These are phyloP conservation scores for Phialophora macrospora DNA, from an alignment of 2,329 filamentous ascomycete genomes.

Conservation along the genomic window DNA sequence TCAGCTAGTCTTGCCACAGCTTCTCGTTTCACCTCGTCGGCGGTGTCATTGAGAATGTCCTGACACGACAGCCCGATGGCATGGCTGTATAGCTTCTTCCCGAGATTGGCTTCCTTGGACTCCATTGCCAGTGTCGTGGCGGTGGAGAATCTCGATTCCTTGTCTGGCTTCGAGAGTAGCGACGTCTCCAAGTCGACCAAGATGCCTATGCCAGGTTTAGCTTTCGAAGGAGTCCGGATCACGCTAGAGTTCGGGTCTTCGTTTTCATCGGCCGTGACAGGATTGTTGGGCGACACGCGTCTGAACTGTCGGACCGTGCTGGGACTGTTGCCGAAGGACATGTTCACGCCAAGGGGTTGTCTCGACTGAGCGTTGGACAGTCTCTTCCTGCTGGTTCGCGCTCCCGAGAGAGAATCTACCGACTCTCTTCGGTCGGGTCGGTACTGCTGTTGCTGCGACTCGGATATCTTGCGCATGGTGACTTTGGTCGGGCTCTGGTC, in stretches of 20 bases:
- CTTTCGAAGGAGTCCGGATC: conserved; percentile 33
- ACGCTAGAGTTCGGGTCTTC: conserved; percentile 33
- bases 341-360: conserved; percentile 82
- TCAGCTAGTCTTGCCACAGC: conserved; percentile 82
- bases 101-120: conserved; percentile 82
- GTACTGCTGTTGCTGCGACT: conserved; percentile 15
- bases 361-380: conserved; percentile 60
- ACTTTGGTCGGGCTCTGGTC: conserved; percentile 36
- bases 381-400: conserved; percentile 48
- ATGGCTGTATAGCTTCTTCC: conserved; percentile 78
- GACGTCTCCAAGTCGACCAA: conserved; percentile 28
- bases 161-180: conserved; percentile 20
- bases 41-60: conserved; percentile 82
- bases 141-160: conserved; percentile 30
- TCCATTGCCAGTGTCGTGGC: conserved; percentile 30
- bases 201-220: conserved; percentile 20
- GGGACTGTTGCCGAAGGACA: conserved; percentile 90
- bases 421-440: conserved; percentile 23
- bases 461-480: conserved; percentile 33
- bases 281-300: conserved; percentile 74
- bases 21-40: conserved; percentile 73
- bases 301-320: conserved; percentile 92
- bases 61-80: conserved; percentile 81
- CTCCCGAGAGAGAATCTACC: conserved; percentile 48
- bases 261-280: conserved; percentile 42